Evolutionary conservation across 805 yeast species (phyloP).

Genomic region (Lipomyces orientalis): DNA sequence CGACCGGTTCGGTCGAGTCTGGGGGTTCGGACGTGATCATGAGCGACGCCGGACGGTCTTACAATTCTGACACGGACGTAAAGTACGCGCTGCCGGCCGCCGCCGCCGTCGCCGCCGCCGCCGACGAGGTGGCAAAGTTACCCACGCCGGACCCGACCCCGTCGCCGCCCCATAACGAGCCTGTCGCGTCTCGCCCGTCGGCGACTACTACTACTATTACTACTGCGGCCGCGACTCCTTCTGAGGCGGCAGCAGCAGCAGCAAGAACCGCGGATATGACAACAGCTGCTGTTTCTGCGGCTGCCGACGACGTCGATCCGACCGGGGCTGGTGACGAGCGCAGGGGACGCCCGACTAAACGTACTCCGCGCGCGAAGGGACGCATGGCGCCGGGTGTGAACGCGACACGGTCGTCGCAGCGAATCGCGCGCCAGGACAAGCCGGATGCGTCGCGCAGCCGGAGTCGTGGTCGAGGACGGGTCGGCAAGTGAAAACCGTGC

Average conservation of each 20-base stretch:
- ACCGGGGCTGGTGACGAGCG: not conserved
- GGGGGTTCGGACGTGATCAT: not conserved
- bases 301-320: not conserved
- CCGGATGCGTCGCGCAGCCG: not conserved
- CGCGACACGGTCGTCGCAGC: not conserved
- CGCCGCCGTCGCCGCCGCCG: not conserved
- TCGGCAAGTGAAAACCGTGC: not conserved
- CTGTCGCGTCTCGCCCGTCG: not conserved
- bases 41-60: not conserved
- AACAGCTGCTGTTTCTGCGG: not conserved
- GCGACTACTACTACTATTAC: not conserved
- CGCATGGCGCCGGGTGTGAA: not conserved
- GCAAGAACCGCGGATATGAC: not conserved
- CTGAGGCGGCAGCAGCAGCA: too few relatives aligned
- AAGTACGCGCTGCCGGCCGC: not conserved
- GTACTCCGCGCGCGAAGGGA: not conserved
- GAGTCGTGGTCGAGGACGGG: not conserved
- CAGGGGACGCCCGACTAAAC: not conserved
- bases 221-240: not conserved
- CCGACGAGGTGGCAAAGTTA: not conserved
- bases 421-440: not conserved
- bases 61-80: not conserved
- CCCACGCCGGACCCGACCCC: conserved; percentile 1
- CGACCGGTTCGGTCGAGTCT: not conserved
- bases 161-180: not conserved